Base-by-base conservation (phyloP, 768 basidiomycete genomes). In the Tubosaeta sp. region DNA sequence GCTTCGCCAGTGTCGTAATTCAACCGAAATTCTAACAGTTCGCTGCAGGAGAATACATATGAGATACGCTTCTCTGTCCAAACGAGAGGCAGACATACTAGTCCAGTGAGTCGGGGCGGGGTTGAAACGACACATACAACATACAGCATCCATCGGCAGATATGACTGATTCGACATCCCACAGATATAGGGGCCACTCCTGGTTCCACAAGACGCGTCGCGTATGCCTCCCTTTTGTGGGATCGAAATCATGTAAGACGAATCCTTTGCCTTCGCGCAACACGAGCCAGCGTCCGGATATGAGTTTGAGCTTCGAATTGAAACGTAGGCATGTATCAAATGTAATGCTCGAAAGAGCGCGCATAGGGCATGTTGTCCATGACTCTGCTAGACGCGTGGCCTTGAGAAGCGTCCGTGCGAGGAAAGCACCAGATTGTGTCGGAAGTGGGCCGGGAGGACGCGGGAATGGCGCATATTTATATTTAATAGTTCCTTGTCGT, bases 231-330 rank as follows among this genome's bases (percentile, higher is more conserved):
- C n/a, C 26, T 44, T 1, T 9, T 14, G n/a, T 22, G 6, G 50
- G 25, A 6, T 44, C 11, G n/a, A 17, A 12, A 12, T 48, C 50
- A 3, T 46, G 13, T 1, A 46, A 25, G 16, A 59, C 39, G 6
- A 55, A 44, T 19, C 32, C 16, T 16, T 22, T 12, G 0, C 1
- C 0, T 22, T 49, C 39, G 19, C 17, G 46, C 6, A 4, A 4
- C 7, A 49, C 2, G 16, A 57, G 3, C 49, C 56, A 57, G 5
- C 43, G 34, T 29, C 56, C 56, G 9, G 12, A 29, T 35, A 56
- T 4, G 47, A 1, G 5, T 16, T 17, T 5, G 3, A 6, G n/a
- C 22, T 22, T 22, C 22, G 22, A 22, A 22, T 22, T 22, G 22
- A 22, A 22, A 22, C 22, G 22, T 22, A 22, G 22, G 22, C 22